phyloP scores from a whole-genome alignment of 108 stramenopile species.

The Discostella stelligeroides region DNA sequence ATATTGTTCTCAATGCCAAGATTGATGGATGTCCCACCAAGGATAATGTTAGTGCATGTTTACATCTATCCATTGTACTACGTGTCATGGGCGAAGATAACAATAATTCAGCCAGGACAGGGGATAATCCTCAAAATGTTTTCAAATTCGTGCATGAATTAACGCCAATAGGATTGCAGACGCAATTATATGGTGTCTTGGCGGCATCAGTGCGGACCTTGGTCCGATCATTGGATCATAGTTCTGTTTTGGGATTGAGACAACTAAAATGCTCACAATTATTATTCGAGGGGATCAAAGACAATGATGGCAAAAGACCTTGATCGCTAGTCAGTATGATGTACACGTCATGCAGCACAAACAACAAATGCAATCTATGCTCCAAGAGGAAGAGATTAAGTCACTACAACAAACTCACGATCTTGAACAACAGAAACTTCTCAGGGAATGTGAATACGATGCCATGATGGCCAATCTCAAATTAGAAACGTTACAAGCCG shows the following conservation, averaged over 20 bases:
- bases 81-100: constrained; percentile 57
- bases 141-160: constrained; percentile 62
- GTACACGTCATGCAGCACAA: constrained; percentile 61
- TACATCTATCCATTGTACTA: constrained; percentile 52
- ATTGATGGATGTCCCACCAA: constrained; percentile 58
- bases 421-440: constrained; percentile 17
- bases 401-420: constrained; percentile 30
- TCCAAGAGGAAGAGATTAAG: constrained; percentile 37
- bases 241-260: constrained; percentile 58
- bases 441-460: constrained; percentile 21
- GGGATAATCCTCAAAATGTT: constrained; percentile 53
- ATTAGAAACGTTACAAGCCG: constrained; percentile 8
- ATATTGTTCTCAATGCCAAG: constrained; percentile 48
- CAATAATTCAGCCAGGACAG: constrained; percentile 21
- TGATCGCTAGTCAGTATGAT: constrained; percentile 51
- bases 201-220: constrained; percentile 48
- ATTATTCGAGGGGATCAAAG: constrained; percentile 50
- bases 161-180: constrained; percentile 51
- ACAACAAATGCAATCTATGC: constrained; percentile 51
- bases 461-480: constrained; percentile 11
- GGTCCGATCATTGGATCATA: constrained; percentile 54
- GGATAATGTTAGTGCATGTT: constrained; percentile 56
- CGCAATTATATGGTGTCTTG: constrained; percentile 48
- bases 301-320: constrained; percentile 56
- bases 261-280: constrained; percentile 44